A percentile compares a stretch with the other conserved stretches of the same genome.
phyloP scores from a whole-genome alignment of 495 filamentous ascomycete genomes.

The Penicillium malachiteum region DNA sequence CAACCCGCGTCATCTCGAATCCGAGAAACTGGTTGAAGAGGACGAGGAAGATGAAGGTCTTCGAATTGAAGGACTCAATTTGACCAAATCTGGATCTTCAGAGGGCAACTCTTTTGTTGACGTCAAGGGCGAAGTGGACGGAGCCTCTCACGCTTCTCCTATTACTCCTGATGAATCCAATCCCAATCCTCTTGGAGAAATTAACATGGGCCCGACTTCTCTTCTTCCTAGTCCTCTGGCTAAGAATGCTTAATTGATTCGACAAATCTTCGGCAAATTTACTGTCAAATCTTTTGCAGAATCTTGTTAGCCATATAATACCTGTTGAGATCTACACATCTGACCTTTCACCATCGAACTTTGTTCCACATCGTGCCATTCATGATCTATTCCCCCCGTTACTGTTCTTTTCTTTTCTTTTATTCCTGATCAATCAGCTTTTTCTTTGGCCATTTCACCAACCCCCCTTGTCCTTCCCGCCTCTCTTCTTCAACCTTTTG shows the following conservation, averaged over 20 bases:
- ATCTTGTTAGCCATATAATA: neutral
- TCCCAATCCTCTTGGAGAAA: slow-evolving; percentile 28
- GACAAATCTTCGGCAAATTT: neutral
- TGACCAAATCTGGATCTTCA: slow-evolving; percentile 26
- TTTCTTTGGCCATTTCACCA: slow-evolving; percentile 11
- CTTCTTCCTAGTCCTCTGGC: slow-evolving; percentile 29
- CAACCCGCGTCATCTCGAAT: slow-evolving; percentile 10
- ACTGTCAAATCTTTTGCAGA: neutral
- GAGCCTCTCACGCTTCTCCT: slow-evolving; percentile 3
- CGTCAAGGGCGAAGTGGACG: slow-evolving; percentile 13
- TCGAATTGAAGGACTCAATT: slow-evolving; percentile 36
- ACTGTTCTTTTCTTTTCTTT: slow-evolving; percentile 8
- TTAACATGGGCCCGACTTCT: slow-evolving; percentile 25
- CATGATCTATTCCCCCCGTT: neutral
- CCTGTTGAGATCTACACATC: neutral
- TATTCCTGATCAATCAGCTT: slow-evolving; percentile 5
- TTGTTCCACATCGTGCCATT: neutral
- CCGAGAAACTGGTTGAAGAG: slow-evolving; percentile 20
- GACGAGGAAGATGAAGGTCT: slow-evolving; percentile 32
- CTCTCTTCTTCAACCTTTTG: slow-evolving; percentile 22
- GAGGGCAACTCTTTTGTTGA: slow-evolving; percentile 17
- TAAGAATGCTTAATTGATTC: slow-evolving; percentile 24
- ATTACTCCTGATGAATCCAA: neutral
- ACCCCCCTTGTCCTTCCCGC: neutral
- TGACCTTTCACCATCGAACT: neutral